Base-by-base conservation (phyloP, 2,329 filamentous ascomycete genomes). In the Tolypocladium pustulatum region DNA sequence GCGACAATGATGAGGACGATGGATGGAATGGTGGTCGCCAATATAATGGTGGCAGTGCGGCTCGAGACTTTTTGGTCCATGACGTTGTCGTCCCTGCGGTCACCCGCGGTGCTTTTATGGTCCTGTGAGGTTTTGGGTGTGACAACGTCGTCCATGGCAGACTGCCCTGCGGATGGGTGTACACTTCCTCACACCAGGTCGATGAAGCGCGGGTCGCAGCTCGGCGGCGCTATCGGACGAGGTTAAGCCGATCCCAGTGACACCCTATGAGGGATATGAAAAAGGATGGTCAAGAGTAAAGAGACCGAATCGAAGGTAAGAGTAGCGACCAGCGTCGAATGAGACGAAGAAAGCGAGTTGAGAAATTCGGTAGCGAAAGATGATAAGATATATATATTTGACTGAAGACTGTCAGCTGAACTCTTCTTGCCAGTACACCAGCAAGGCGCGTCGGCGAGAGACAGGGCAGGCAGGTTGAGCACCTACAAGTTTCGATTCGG, bases 11-110 rank as follows among this genome's bases (percentile, higher is more conserved):
- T 65, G 54, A 79, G 66, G 20, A 75, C 62, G 36, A 78, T 63
- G 12, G 72, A 76, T 2, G 81, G 72, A 52, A 80, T 74, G n/a
- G 76, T 76, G 12, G 77, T 79, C 66, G 79, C 78, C 41, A 85
- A 73, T 55, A 76, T 73, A 62, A 84, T 80, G 61, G 80, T 74
- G 34, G 80, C 70, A 9, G 71, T 78, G 51, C 73, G 71, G 64
- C 73, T 71, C 63, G 57, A 32, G 25, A 46, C 43, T 15, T 49
- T 49, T 49, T 49, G 51, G 32, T 38, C 38, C 15, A 58, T 55
- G 59, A 62, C 60, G 37, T 53, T 53, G 60, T 22, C 49, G 49
- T 20, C 34, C 30, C 49, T 7, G 9, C 30, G 20, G 9, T 51
- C 36, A 25, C 12, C 46, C 13, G n/a, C 40, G 32, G 12, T 3